phyloP scores from a whole-genome alignment of 2,329 filamentous ascomycete genomes.

The Aplosporella prunicola region DNA sequence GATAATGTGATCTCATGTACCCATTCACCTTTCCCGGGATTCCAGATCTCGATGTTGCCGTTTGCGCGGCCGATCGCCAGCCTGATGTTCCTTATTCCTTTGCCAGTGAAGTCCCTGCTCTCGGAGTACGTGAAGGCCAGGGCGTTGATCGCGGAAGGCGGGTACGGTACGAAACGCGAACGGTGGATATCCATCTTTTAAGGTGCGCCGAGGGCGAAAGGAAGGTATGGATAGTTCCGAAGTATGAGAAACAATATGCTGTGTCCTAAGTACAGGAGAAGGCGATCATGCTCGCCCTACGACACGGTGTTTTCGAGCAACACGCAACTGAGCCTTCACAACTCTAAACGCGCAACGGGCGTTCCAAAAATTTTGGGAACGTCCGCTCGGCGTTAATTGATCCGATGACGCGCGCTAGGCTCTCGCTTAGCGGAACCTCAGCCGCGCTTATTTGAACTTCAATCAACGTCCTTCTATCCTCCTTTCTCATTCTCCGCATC shows the following conservation, averaged over 20 bases:
- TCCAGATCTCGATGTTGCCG: slow-evolving; percentile 97
- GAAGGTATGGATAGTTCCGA: no score
- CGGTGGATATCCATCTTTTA: slow-evolving; percentile 83
- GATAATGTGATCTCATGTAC: slow-evolving; percentile 79
- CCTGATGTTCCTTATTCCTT: slow-evolving; percentile 33
- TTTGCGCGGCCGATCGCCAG: slow-evolving; percentile 87
- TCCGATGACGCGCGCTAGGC: not conserved
- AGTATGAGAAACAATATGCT: no score
- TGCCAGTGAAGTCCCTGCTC: slow-evolving; percentile 18
- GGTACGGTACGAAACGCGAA: slow-evolving; percentile 89
- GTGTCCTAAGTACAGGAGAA: not conserved
- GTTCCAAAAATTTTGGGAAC: slow-evolving; percentile 11
- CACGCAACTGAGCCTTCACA: slow-evolving; percentile 6
- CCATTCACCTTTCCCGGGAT: slow-evolving; percentile 73
- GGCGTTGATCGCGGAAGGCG: slow-evolving; percentile 84
- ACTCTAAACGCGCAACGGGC: slow-evolving; percentile 1
- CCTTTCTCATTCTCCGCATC: not conserved
- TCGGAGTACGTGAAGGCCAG: slow-evolving; percentile 81
- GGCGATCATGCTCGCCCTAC: no score
- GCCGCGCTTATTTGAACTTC: slow-evolving; percentile 7
- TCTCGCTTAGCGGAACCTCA: slow-evolving; percentile 1
- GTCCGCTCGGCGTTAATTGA: not conserved
- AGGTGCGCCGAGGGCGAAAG: not conserved
- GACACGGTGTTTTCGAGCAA: not conserved
- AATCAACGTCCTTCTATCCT: not conserved